Percentiles rank a stretch among this genome's conserved stretches.
Evolutionary conservation across 345 rosid species (phyloP).

Genomic region (Pistacia integerrima): DNA sequence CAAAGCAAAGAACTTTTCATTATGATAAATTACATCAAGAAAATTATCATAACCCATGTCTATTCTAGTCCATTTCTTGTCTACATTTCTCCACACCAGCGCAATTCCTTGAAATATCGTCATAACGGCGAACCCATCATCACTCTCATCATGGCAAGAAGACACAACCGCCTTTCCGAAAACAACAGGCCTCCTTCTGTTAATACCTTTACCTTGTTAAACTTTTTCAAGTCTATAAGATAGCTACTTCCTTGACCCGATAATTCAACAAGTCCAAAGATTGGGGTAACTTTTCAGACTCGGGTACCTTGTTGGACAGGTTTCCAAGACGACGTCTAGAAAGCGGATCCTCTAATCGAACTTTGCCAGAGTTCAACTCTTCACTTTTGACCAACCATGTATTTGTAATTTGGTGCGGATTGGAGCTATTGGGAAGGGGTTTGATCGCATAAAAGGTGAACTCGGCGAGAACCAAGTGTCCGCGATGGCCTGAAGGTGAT

Average conservation of each 20-base stretch:
- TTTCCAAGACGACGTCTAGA: not conserved
- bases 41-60: not conserved
- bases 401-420: not conserved
- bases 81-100: not conserved
- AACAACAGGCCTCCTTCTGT: not conserved
- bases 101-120: not conserved
- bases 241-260: not conserved
- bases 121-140: not conserved
- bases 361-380: not conserved
- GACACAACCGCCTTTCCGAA: not conserved
- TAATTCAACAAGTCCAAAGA: not conserved
- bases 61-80: not conserved
- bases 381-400: not conserved
- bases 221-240: not conserved
- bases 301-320: not conserved
- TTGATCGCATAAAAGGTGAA: not conserved
- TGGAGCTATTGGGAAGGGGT: not conserved
- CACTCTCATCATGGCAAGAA: not conserved
- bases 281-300: too few relatives aligned
- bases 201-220: too few relatives aligned
- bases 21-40: not conserved
- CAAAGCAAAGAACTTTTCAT: not conserved
- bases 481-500: not conserved
- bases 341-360: not conserved
- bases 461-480: not conserved